Percentiles rank a stretch among this genome's conserved stretches.
phyloP scores from a whole-genome alignment of 495 filamentous ascomycete genomes.

The Daldinia childiae region DNA sequence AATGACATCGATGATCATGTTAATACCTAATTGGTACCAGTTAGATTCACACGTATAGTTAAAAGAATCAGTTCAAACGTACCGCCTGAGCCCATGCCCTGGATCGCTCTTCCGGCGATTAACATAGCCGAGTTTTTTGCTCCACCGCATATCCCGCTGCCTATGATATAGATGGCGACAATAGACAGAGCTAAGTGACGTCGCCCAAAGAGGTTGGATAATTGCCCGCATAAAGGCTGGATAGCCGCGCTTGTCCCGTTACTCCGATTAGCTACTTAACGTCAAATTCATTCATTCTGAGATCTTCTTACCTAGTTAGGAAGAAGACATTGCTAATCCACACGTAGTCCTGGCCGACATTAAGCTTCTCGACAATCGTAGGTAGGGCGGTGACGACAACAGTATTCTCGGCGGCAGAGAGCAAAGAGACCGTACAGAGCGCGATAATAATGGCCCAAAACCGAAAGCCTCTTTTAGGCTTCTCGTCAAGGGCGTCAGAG shows the following conservation, averaged over 20 bases:
- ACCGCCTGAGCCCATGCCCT: conserved; percentile 87
- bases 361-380: conserved; percentile 48
- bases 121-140: conserved; percentile 63
- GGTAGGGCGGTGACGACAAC: conserved; percentile 62
- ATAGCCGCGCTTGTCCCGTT: conserved; percentile 13
- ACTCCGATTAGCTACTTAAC: background rate
- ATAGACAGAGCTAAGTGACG: conserved; percentile 55
- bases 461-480: conserved; percentile 18
- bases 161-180: conserved; percentile 53
- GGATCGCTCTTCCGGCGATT: conserved; percentile 77
- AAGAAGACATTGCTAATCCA: conserved; percentile 77
- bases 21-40: conserved; percentile 27
- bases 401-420: conserved; percentile 60
- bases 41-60: background rate
- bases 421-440: conserved; percentile 50
- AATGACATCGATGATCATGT: conserved; percentile 52
- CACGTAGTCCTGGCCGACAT: conserved; percentile 45
- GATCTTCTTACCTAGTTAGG: conserved; percentile 63
- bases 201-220: conserved; percentile 63
- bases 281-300: conserved; percentile 40
- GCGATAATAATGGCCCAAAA: conserved; percentile 55
- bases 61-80: background rate
- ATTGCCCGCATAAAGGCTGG: conserved; percentile 53
- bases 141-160: conserved; percentile 54
- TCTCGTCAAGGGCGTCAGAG: background rate